Evolutionary conservation across 1,284 basidiomycete genomes (phyloP).

Genomic region (Cryptococcus amylolentus): DNA sequence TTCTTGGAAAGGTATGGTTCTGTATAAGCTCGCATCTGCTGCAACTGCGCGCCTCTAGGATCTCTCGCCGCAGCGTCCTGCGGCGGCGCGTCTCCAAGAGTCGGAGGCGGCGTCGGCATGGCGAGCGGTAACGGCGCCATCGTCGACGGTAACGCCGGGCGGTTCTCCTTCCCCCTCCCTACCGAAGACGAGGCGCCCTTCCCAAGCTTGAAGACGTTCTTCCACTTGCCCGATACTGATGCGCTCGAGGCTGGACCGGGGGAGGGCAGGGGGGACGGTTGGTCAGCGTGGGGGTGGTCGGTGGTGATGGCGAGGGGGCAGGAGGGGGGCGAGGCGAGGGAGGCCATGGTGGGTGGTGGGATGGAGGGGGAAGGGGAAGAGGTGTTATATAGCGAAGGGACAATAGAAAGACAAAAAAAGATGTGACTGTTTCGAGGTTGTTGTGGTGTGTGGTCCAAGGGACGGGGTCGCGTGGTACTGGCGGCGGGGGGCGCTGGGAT

Average conservation of each 20-base stretch:
- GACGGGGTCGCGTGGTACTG: too few relatives aligned
- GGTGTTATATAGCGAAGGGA: neutral
- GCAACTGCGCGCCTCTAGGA: conserved; percentile 3
- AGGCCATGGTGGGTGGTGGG: conserved; percentile 4
- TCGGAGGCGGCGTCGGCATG: too few relatives aligned
- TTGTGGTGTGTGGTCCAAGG: too few relatives aligned
- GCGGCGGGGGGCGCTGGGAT: too few relatives aligned
- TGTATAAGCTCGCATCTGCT: conserved; percentile 13
- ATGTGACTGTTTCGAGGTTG: too few relatives aligned
- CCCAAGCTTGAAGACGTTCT: conserved; percentile 32
- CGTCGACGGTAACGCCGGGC: conserved; percentile 1
- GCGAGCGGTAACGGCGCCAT: too few relatives aligned
- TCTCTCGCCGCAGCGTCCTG: neutral
- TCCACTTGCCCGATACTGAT: conserved; percentile 25
- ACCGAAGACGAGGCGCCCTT: conserved; percentile 10
- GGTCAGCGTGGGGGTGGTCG: conserved; percentile 5
- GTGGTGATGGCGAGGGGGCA: conserved; percentile 20
- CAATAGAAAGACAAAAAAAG: too few relatives aligned
- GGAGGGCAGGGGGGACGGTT: conserved; percentile 15
- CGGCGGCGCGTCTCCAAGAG: neutral
- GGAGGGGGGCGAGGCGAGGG: conserved; percentile 16
- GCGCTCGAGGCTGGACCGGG: conserved; percentile 8
- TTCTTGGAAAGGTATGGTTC: conserved; percentile 12
- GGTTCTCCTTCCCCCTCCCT: conserved; percentile 19
- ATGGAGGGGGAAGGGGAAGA: neutral